These are phyloP conservation scores for Nothophoma quercina DNA, from an alignment of 2,329 filamentous ascomycete species.

Conservation along the genomic window DNA sequence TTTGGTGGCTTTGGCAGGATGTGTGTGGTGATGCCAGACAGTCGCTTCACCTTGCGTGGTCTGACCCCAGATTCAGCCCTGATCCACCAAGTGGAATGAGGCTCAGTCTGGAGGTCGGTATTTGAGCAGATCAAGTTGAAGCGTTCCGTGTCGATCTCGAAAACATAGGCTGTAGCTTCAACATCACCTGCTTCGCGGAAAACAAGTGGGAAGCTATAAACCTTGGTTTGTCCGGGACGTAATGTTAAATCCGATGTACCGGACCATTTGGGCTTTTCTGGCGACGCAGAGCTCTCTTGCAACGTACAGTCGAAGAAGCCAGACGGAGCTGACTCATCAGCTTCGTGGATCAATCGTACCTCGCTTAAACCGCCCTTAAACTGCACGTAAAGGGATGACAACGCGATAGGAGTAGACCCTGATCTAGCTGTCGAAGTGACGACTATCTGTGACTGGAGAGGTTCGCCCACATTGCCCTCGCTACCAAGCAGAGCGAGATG, in stretches of 20 bases:
- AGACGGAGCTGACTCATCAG: constrained; percentile 24
- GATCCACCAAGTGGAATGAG: constrained; percentile 46
- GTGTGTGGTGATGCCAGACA: constrained; percentile 63
- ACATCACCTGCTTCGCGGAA: constrained; percentile 85
- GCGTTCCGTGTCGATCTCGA: constrained; percentile 68
- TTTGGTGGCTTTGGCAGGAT: constrained; percentile 92
- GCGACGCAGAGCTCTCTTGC: constrained; percentile 35
- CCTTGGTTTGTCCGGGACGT: constrained; percentile 69
- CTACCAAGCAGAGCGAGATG: constrained; percentile 61
- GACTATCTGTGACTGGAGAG: constrained; percentile 62
- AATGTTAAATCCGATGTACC: constrained; percentile 72
- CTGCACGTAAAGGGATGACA: constrained; percentile 59
- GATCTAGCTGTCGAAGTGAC: constrained; percentile 58
- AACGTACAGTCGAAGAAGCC: constrained; percentile 31
- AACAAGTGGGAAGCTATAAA: constrained; percentile 75
- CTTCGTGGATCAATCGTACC: constrained; percentile 40
- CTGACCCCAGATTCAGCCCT: constrained; percentile 32
- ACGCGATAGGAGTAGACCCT: constrained; percentile 55
- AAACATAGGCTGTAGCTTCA: constrained; percentile 67
- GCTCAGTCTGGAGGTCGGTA: constrained; percentile 48
- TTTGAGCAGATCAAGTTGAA: constrained; percentile 74
- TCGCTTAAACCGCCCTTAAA: constrained; percentile 58
- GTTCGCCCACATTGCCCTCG: constrained; percentile 67
- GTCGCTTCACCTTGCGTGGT: constrained; percentile 39
- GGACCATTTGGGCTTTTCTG: constrained; percentile 53